These are phyloP conservation scores for Solanum bukasovii DNA, from an alignment of 257 asterid species.

Conservation along the genomic window DNA sequence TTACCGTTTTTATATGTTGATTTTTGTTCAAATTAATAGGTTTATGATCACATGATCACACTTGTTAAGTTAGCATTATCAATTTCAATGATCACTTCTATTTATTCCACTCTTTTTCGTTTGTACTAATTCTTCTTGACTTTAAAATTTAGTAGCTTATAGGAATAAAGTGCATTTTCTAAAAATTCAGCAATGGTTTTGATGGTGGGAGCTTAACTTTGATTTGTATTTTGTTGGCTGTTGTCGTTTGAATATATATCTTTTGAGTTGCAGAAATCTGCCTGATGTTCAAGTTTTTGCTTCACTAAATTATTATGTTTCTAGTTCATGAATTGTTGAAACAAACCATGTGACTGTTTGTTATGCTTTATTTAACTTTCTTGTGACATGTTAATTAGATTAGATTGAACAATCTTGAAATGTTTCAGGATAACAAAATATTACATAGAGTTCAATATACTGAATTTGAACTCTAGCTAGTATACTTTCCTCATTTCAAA, in stretches of 20 bases:
- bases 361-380: not conserved
- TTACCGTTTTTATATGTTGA: no score
- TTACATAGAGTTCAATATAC: constrained; percentile 28
- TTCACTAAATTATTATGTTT: not conserved
- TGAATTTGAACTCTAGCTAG: constrained; percentile 28
- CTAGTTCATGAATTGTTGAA: not conserved
- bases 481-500: not conserved
- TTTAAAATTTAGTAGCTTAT: not conserved
- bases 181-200: not conserved
- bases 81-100: not conserved
- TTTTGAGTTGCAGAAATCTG: not conserved
- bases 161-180: not conserved
- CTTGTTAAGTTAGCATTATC: no score
- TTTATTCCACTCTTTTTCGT: no score
- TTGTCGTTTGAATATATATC: not conserved
- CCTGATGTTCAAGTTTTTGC: not conserved
- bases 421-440: not conserved
- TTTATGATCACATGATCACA: no score
- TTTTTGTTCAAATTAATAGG: no score
- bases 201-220: not conserved
- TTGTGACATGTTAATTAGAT: not conserved
- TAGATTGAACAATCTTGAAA: not conserved
- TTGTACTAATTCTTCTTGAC: no score
- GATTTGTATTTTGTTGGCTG: not conserved
- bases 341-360: not conserved